Evolutionary conservation across 768 basidiomycete genomes (phyloP).

Genomic region (Boletales sp.): DNA sequence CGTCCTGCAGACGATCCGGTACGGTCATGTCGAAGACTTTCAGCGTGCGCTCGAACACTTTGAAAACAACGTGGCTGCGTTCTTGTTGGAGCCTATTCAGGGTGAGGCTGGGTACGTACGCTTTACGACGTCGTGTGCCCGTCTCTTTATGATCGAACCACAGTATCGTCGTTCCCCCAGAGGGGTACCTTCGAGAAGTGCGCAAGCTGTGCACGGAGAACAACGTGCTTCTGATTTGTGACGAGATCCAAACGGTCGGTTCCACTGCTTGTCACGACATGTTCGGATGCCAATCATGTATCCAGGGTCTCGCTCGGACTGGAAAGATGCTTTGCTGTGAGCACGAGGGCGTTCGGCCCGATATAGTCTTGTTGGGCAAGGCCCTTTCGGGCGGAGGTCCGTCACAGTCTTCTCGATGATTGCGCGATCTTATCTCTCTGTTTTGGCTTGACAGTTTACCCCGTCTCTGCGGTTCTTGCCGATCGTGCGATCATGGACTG

Average conservation of each 20-base stretch:
- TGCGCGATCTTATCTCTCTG: not conserved
- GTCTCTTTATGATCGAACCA: not conserved
- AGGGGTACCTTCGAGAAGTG: conserved; percentile 77
- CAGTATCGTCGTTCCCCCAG: conserved; percentile 89
- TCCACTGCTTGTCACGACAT: not conserved
- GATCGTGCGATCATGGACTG: conserved; percentile 91
- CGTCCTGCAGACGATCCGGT: conserved; percentile 61
- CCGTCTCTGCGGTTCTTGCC: conserved; percentile 92
- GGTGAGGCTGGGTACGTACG: conserved; percentile 90
- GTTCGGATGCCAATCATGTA: not conserved
- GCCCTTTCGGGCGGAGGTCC: conserved; percentile 92
- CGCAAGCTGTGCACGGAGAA: conserved; percentile 86
- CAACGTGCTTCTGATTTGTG: conserved; percentile 94
- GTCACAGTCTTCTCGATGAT: conserved; percentile 24
- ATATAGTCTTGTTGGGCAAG: conserved; percentile 91
- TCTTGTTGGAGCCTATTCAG: conserved; percentile 97
- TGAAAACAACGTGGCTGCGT: conserved; percentile 83
- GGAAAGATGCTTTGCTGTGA: conserved; percentile 92
- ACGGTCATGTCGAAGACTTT: conserved; percentile 80
- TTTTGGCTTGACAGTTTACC: conserved; percentile 61
- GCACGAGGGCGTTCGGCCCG: conserved; percentile 84
- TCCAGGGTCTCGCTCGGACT: conserved; percentile 83
- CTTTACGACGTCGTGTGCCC: not conserved
- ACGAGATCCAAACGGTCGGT: conserved; percentile 93
- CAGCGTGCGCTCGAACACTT: conserved; percentile 74